These are phyloP conservation scores for Penicillium sp. DNA, from an alignment of 2,329 filamentous ascomycete species.

Conservation along the genomic window DNA sequence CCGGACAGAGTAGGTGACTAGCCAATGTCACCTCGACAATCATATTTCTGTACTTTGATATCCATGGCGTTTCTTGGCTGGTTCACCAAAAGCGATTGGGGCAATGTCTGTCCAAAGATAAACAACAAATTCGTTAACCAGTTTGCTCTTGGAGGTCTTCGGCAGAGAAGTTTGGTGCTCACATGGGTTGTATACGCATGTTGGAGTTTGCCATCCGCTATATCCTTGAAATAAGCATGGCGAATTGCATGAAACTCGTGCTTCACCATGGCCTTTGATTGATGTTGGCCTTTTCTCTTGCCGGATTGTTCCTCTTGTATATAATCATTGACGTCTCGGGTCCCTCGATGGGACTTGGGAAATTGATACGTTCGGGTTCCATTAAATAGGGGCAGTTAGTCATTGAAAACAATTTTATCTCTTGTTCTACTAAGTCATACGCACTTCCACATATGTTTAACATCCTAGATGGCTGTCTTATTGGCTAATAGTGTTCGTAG, in stretches of 20 bases:
- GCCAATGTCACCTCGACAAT: constrained; percentile 22
- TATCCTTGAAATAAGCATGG: neutral
- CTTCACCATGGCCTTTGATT: neutral
- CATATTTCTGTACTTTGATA: constrained; percentile 38
- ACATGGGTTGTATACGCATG: neutral
- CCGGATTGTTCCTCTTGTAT: constrained; percentile 8
- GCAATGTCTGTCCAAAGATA: constrained; percentile 15
- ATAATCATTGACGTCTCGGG: constrained; percentile 8
- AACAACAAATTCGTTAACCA: constrained; percentile 12
- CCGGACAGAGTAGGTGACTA: constrained; percentile 19
- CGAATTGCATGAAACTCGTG: neutral
- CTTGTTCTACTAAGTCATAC: neutral
- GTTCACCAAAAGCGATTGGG: constrained; percentile 36
- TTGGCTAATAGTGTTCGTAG: too few relatives aligned
- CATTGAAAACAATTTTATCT: constrained; percentile 6
- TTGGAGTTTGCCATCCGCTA: neutral
- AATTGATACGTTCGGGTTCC: constrained; percentile 4
- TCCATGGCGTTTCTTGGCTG: constrained; percentile 43
- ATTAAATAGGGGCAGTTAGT: constrained; percentile 10
- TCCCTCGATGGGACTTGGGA: neutral
- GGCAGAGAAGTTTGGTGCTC: constrained; percentile 1
- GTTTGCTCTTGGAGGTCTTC: constrained; percentile 4
- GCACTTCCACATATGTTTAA: neutral
- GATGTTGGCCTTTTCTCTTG: neutral
- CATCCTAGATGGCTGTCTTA: neutral